Evolutionary conservation across 202 grass and related monocot genomes (phyloP), one percentile per base, ranked within the genome.

Genomic region (Hordeum pubiflorum): DNA sequence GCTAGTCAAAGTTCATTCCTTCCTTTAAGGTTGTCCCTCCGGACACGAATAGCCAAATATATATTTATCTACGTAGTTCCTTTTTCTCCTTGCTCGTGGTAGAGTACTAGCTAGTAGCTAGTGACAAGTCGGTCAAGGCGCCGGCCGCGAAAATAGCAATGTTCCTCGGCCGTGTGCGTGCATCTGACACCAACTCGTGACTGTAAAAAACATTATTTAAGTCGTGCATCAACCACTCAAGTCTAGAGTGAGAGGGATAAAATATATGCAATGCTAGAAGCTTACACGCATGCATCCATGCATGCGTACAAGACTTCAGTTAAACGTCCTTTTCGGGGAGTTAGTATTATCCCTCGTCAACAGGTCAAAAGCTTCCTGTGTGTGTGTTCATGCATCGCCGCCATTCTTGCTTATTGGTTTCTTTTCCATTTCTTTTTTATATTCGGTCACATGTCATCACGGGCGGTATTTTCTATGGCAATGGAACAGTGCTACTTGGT

Each of bases 141-240:
- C 50, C 50, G 50, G 34, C 33, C 69, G 21, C 6, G 20, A 75
- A 22, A 75, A 48, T 15, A 50, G 81, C 32, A 79, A 32, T 74
- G 81, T 85, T 86, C 66, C 78, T 82, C 73, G 66, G 58, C 83
- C 17, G 43, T 48, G 76, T 77, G 80, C 75, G 21, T 87, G 57
- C 76, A 44, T 23, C 43, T 34, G 69, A 55, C 38, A 75, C 29
- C 68, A 68, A 81, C 62, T 74, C 29, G 26, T 40, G 39, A 62
- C 75, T 41, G 73, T 78, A 78, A 82, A 82, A 76, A 78, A 39
- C 11, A 15, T 2, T 64, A 7, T n/a, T 61, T 20, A 58, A 33
- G 32, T 73, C 8, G 61, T 9, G 4, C 6, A 57, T 76, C 63
- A 44, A 13, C 65, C 22, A 41, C 44, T 15, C 43, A 48, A 84